Percentiles rank a stretch among this genome's conserved stretches.
Evolutionary conservation across 495 filamentous ascomycete species (phyloP).

Genomic region (Talaromyces nanjingensis): DNA sequence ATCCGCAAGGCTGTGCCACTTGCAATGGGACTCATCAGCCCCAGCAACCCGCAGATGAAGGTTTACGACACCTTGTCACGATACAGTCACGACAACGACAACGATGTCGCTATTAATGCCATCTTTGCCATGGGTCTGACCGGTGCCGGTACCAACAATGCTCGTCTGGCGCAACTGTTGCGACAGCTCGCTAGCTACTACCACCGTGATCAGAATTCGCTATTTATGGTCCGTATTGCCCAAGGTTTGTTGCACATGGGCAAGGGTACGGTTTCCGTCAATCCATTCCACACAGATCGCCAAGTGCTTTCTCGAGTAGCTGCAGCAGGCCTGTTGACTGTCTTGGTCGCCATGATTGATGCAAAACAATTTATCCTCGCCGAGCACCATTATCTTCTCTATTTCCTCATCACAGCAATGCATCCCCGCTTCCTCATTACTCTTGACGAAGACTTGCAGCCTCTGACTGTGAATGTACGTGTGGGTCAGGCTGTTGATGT

Average conservation of each 20-base stretch:
- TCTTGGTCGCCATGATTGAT: conserved; percentile 86
- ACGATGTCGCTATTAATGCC: conserved; percentile 95
- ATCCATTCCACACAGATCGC: conserved; percentile 97
- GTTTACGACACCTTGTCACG: conserved; percentile 98
- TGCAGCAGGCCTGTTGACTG: conserved; percentile 81
- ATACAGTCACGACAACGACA: conserved; percentile 98
- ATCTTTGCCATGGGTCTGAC: conserved; percentile 99
- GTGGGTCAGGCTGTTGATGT: conserved; percentile 98
- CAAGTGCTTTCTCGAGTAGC: conserved; percentile 90
- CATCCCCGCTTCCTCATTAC: conserved; percentile 94
- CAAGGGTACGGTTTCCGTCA: conserved; percentile 93
- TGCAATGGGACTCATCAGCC: conserved; percentile 94
- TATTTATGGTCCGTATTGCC: conserved; percentile 99
- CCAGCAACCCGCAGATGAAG: conserved; percentile 99
- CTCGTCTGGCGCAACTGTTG: conserved; percentile 87
- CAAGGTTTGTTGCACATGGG: conserved; percentile 98
- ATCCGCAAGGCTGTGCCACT: conserved; percentile 94
- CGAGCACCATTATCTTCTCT: conserved; percentile 89
- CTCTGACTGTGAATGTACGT: conserved; percentile 89
- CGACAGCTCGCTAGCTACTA: conserved; percentile 96
- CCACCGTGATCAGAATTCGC: conserved; percentile 85
- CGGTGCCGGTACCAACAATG: conserved; percentile 97
- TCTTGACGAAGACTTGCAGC: conserved; percentile 88
- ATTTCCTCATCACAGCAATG: conserved; percentile 97
- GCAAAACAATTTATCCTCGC: conserved; percentile 90